Percentiles rank a stretch among this genome's conserved stretches.
Conservation (phyloP, 164 flowering plant species). For the Liquidambar formosana region DNA sequence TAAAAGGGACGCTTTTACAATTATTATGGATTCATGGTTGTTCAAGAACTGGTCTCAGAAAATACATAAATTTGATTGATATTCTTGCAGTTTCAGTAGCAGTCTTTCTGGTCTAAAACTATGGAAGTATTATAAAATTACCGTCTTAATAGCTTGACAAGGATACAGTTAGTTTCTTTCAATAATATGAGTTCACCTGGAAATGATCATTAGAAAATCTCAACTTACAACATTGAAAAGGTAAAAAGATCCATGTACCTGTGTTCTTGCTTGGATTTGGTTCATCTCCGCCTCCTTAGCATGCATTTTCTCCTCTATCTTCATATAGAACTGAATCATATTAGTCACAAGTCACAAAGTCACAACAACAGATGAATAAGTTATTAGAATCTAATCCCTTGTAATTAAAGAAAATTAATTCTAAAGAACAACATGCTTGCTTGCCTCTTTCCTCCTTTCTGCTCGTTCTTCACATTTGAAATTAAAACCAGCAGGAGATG, state of each 20-base stretch:
- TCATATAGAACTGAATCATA: constrained; percentile 47
- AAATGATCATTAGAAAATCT: too few relatives aligned
- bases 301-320: constrained; percentile 57
- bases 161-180: not conserved
- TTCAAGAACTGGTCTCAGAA: too few relatives aligned
- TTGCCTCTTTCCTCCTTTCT: constrained; percentile 75
- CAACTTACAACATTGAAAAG: not conserved
- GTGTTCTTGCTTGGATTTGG: constrained; percentile 59
- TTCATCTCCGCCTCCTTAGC: constrained; percentile 66
- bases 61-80: too few relatives aligned
- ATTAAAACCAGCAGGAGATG: constrained; percentile 28
- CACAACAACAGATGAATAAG: not conserved
- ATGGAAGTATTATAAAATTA: too few relatives aligned
- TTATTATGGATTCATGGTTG: too few relatives aligned
- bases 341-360: not conserved
- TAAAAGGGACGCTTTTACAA: too few relatives aligned
- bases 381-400: not conserved
- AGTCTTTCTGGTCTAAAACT: too few relatives aligned
- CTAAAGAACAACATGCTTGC: constrained; percentile 19
- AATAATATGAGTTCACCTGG: not conserved
- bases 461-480: constrained; percentile 64
- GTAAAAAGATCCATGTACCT: constrained; percentile 31
- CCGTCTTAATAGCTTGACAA: too few relatives aligned
- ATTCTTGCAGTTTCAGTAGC: not conserved
- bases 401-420: not conserved